These are phyloP conservation scores for Raphanus sativus DNA, from an alignment of 345 rosid species.

Conservation along the genomic window DNA sequence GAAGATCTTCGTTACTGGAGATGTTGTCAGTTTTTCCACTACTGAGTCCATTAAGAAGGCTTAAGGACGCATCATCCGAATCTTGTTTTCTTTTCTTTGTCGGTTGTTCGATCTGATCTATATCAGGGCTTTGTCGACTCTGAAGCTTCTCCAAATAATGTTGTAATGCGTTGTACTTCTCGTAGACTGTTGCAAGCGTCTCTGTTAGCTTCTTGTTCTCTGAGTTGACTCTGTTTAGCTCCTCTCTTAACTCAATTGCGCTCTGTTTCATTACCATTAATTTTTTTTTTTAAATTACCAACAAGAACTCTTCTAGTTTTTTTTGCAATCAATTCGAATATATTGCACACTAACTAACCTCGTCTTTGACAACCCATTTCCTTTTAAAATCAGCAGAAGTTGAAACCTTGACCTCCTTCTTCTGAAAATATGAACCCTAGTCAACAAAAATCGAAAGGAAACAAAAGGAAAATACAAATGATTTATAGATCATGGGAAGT, in stretches of 20 bases:
- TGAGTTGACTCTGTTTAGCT: conserved; percentile 47
- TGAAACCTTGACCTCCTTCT: conserved; percentile 32
- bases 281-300: not conserved
- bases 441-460: not conserved
- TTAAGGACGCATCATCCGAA: conserved; percentile 30
- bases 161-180: conserved; percentile 39
- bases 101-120: conserved; percentile 12
- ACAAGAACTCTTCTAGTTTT: not conserved
- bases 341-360: conserved; percentile 37
- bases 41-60: conserved; percentile 33
- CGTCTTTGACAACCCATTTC: conserved; percentile 38
- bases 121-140: conserved; percentile 31
- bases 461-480: not conserved
- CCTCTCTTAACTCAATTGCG: conserved; percentile 40
- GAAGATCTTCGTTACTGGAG: conserved; percentile 59
- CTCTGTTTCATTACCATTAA: conserved; percentile 34
- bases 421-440: conserved; percentile 36
- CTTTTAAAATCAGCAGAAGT: conserved; percentile 15
- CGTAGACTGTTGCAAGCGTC: conserved; percentile 37
- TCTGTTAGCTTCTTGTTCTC: conserved; percentile 63
- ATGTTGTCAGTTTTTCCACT: conserved; percentile 44
- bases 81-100: conserved; percentile 48
- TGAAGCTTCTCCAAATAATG: conserved; percentile 43
- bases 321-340: not conserved
- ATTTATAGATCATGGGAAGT: not conserved